Evolutionary conservation across 495 filamentous ascomycete species (phyloP).

Genomic region (Niebla homalea): DNA sequence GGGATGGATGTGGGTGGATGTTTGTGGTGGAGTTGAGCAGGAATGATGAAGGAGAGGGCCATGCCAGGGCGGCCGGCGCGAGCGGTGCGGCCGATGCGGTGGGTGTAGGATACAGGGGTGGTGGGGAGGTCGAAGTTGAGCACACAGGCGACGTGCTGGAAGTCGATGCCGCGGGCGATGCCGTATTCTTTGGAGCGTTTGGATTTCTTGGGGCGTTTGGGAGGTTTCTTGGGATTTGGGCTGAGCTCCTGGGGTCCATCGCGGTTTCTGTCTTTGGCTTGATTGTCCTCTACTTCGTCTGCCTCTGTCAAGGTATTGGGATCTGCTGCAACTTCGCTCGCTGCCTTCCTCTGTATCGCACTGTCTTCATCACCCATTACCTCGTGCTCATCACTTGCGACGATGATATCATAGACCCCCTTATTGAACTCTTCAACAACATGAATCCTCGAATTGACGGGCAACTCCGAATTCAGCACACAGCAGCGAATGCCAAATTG

Average conservation of each 20-base stretch:
- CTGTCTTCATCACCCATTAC: conserved; percentile 50
- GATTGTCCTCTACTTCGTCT: conserved; percentile 13
- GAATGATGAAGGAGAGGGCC: conserved; percentile 87
- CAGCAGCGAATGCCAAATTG: conserved; percentile 92
- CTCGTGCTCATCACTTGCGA: conserved; percentile 89
- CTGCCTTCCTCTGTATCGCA: conserved; percentile 12
- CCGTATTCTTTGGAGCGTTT: conserved; percentile 74
- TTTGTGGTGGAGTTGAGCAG: conserved; percentile 64
- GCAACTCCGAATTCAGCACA: conserved; percentile 88
- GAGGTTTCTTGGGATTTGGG: conserved; percentile 16
- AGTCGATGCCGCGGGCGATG: conserved; percentile 88
- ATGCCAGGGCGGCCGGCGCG: conserved; percentile 82
- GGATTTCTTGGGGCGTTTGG: conserved; percentile 50
- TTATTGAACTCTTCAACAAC: conserved; percentile 96
- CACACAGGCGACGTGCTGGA: conserved; percentile 85
- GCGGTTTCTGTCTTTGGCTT: conserved; percentile 12
- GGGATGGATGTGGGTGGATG: conserved; percentile 72
- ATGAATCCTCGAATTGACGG: conserved; percentile 83
- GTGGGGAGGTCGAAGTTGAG: conserved; percentile 94
- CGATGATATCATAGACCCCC: conserved; percentile 90
- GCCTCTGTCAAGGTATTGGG: conserved; percentile 2
- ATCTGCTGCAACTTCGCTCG: conserved; percentile 17
- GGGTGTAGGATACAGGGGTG: conserved; percentile 81
- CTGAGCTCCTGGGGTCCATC: conserved; percentile 16
- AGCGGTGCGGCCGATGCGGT: conserved; percentile 88